Conservation (phyloP, 73 alveolate genomes). For the Paraurostyla sp. region DNA sequence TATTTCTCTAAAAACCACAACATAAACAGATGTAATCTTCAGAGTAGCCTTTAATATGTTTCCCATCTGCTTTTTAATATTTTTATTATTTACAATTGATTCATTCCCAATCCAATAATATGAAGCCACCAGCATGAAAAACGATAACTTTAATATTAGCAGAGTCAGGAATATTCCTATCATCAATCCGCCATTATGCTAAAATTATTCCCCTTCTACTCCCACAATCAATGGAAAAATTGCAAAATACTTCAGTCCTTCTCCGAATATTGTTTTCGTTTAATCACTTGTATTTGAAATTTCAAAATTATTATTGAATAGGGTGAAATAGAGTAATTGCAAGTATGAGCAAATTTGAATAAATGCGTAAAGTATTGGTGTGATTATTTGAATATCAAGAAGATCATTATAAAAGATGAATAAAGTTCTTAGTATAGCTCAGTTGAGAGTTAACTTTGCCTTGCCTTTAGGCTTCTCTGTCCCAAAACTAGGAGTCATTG, state of each 20-base stretch:
- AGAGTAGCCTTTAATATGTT: neutral
- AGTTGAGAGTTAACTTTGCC: no score
- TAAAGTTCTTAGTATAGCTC: no score
- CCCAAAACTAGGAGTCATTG: no score
- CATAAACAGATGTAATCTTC: neutral
- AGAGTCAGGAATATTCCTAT: no score
- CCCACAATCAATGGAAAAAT: neutral
- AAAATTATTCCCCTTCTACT: no score
- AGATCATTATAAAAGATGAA: neutral
- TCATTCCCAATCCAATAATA: neutral
- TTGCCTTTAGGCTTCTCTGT: no score
- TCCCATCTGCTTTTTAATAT: neutral
- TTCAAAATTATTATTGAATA: neutral
- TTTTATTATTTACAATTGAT: neutral
- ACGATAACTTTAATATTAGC: no score
- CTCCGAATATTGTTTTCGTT: neutral
- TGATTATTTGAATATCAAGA: neutral
- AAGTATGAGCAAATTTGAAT: neutral
- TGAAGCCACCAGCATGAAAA: no score
- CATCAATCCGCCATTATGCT: no score
- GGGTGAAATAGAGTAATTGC: neutral
- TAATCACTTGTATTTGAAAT: neutral
- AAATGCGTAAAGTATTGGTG: slow-evolving; percentile 5
- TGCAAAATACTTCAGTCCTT: neutral
- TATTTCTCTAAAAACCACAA: neutral